These are phyloP conservation scores for Phytophthora idaei DNA, from an alignment of 352 stramenopile genomes.

Conservation along the genomic window DNA sequence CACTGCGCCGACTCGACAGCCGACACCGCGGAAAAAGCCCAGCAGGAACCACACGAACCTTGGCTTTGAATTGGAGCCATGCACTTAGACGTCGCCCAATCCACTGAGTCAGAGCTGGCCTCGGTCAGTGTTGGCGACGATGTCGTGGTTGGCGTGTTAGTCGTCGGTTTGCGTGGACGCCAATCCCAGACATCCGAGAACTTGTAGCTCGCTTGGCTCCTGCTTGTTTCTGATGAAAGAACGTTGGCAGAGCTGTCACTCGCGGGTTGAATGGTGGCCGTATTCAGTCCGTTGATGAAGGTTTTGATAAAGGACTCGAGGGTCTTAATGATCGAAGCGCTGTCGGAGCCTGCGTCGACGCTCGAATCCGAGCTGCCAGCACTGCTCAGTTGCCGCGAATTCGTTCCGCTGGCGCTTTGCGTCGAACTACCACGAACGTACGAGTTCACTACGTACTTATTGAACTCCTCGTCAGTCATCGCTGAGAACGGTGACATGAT, in stretches of 20 bases:
- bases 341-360: slow-evolving; percentile 10
- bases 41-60: slow-evolving; percentile 96
- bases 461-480: slow-evolving; percentile 53
- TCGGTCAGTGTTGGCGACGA: slow-evolving; percentile 12
- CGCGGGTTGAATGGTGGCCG: slow-evolving; percentile 10
- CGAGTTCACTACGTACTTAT: slow-evolving; percentile 44
- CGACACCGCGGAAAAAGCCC: slow-evolving; percentile 95
- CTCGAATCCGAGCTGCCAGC: slow-evolving; percentile 10
- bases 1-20: slow-evolving; percentile 92
- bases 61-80: slow-evolving; percentile 93
- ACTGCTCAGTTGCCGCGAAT: slow-evolving; percentile 23
- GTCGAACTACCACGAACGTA: slow-evolving; percentile 39
- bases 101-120: slow-evolving; percentile 34
- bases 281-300: slow-evolving; percentile 15
- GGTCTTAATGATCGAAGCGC: slow-evolving; percentile 13
- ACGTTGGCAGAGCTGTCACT: slow-evolving; percentile 25
- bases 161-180: slow-evolving; percentile 13
- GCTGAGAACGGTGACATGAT: slow-evolving; percentile 59
- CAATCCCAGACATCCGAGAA: slow-evolving; percentile 36
- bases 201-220: slow-evolving; percentile 24
- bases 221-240: slow-evolving; percentile 6
- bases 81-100: slow-evolving; percentile 54
- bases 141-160: slow-evolving; percentile 14
- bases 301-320: slow-evolving; percentile 19
- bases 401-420: slow-evolving; percentile 7